These are phyloP conservation scores for Metschnikowia henanensis DNA, from an alignment of 805 yeast genomes.

Conservation along the genomic window DNA sequence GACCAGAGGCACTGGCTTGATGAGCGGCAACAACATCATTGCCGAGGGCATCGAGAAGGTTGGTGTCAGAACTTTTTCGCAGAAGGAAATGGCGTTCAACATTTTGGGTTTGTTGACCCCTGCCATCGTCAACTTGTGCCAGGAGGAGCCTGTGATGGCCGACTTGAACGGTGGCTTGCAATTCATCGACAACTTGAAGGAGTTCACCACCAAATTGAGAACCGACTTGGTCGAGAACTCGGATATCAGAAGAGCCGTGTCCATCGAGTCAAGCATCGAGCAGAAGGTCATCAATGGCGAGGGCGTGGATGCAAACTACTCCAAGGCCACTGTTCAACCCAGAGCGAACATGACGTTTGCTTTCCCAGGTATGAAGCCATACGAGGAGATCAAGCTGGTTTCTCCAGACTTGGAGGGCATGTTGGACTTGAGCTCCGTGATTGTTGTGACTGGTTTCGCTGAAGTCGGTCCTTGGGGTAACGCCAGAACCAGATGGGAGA, in stretches of 20 bases:
- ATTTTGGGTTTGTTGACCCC: conserved; percentile 92
- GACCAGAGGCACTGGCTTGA: conserved; percentile 99
- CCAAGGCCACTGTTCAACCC: conserved; percentile 78
- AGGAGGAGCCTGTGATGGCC: conserved; percentile 93
- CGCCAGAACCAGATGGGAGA: conserved; percentile 99
- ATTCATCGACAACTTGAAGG: conserved; percentile 88
- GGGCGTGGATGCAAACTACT: conserved; percentile 81
- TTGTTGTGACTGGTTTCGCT: conserved; percentile 96
- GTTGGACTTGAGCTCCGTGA: conserved; percentile 86
- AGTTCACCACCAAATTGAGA: conserved; percentile 78
- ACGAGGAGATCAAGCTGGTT: conserved; percentile 65
- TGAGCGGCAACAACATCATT: conserved; percentile 95
- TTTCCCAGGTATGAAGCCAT: conserved; percentile 86
- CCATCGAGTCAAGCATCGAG: conserved; percentile 90
- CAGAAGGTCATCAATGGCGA: conserved; percentile 84
- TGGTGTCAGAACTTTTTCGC: conserved; percentile 98
- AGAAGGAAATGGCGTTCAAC: conserved; percentile 99
- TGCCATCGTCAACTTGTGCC: conserved; percentile 80
- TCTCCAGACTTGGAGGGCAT: conserved; percentile 84
- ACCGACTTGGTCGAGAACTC: conserved; percentile 74
- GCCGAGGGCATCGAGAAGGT: conserved; percentile 96
- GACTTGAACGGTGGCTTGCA: conserved; percentile 99
- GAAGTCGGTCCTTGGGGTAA: conserved; percentile 99
- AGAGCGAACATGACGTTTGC: conserved; percentile 93
- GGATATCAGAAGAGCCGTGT: conserved; percentile 92